A percentile compares a stretch with the other conserved stretches of the same genome.
phyloP scores from a whole-genome alignment of 2,329 filamentous ascomycete genomes.

The Diplodia sapinea region DNA sequence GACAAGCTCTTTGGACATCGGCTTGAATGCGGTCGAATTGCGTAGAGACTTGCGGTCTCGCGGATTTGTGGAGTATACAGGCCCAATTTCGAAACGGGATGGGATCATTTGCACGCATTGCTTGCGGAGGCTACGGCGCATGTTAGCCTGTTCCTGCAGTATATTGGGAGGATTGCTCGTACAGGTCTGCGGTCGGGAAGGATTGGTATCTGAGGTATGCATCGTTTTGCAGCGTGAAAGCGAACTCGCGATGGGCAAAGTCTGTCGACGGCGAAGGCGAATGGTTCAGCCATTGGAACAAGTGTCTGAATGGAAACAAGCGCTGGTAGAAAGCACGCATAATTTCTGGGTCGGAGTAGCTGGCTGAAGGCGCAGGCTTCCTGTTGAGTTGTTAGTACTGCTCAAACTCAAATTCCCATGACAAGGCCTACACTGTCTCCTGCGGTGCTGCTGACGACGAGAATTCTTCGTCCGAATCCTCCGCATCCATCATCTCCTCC shows the following conservation, averaged over 20 bases:
- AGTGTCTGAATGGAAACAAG: conserved; percentile 89
- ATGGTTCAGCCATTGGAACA: conserved; percentile 99
- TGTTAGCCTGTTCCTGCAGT: neutral
- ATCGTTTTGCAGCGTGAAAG: conserved; percentile 91
- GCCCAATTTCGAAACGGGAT: conserved; percentile 95
- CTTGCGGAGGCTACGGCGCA: conserved; percentile 72
- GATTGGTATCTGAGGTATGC: conserved; percentile 92
- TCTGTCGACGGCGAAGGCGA: conserved; percentile 83
- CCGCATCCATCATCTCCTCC: conserved; percentile 66
- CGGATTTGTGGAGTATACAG: conserved; percentile 93
- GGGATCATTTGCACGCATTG: conserved; percentile 88
- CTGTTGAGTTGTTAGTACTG: conserved; percentile 23
- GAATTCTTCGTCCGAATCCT: conserved; percentile 64
- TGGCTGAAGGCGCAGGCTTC: conserved; percentile 48
- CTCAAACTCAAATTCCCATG: neutral
- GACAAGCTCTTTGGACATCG: conserved; percentile 89
- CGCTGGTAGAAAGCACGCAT: conserved; percentile 96
- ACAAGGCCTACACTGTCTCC: conserved; percentile 47
- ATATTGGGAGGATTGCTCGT: conserved; percentile 36
- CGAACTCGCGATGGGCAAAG: conserved; percentile 93
- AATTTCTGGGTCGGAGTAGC: conserved; percentile 74
- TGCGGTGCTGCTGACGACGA: conserved; percentile 58
- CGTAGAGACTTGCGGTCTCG: conserved; percentile 88
- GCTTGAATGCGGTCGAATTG: conserved; percentile 81
- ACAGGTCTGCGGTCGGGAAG: conserved; percentile 70